A percentile compares a stretch with the other conserved stretches of the same genome.
Conservation (phyloP, 2,329 filamentous ascomycete species). For the Thielaviopsis euricoi region DNA sequence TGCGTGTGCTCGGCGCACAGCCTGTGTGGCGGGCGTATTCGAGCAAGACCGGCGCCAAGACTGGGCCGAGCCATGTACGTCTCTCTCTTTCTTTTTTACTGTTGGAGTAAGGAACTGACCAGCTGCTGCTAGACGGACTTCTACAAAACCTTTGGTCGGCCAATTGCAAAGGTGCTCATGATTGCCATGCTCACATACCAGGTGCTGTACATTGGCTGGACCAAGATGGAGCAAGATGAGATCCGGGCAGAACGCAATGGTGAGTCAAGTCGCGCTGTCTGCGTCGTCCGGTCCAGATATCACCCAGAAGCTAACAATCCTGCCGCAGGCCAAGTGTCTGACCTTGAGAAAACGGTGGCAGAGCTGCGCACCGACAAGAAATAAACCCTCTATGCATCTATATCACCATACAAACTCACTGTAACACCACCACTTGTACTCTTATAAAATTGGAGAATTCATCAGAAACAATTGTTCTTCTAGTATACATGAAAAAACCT, state of each 20-base stretch:
- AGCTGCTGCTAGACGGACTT: slow-evolving; percentile 36
- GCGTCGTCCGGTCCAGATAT: too few species aligned
- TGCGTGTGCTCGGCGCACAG: background rate
- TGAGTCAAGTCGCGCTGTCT: background rate
- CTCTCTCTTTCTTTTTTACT: too few species aligned
- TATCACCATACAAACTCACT: too few species aligned
- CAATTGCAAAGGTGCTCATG: slow-evolving; percentile 57
- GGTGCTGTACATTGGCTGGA: slow-evolving; percentile 57
- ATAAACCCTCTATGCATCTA: background rate
- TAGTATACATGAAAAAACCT: background rate
- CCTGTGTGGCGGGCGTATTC: background rate
- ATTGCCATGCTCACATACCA: slow-evolving; percentile 67
- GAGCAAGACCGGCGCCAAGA: background rate
- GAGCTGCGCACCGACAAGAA: slow-evolving; percentile 7
- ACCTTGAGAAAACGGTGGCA: slow-evolving; percentile 3
- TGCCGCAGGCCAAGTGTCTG: background rate
- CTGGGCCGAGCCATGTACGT: slow-evolving; percentile 7
- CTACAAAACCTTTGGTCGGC: slow-evolving; percentile 59
- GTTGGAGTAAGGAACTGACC: background rate
- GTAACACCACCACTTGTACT: background rate
- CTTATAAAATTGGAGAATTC: background rate
- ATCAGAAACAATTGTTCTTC: background rate
- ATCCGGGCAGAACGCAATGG: slow-evolving; percentile 17
- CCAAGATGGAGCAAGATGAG: slow-evolving; percentile 58
- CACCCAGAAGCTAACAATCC: background rate